phyloP scores from a whole-genome alignment of 345 rosid genomes.

The Acer yangbiense region DNA sequence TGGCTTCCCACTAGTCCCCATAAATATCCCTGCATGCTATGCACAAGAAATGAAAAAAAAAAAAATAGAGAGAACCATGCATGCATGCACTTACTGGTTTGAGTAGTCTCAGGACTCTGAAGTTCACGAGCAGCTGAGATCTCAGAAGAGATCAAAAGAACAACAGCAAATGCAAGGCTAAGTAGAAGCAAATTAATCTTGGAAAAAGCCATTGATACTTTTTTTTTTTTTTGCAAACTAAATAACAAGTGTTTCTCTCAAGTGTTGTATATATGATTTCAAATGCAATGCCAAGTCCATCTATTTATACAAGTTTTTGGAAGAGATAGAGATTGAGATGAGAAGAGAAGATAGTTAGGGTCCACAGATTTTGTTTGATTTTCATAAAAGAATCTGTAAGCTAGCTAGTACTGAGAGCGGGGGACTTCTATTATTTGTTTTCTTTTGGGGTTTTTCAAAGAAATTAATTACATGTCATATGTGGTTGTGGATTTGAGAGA shows the following conservation, averaged over 20 bases:
- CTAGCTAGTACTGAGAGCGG: too few relatives aligned
- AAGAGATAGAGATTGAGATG: background rate
- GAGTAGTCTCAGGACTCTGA: background rate
- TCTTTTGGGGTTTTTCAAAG: too few relatives aligned
- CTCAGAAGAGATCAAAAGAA: conserved; percentile 26
- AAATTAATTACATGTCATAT: too few relatives aligned
- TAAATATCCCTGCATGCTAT: too few relatives aligned
- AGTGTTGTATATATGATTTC: background rate
- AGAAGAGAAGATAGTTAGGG: background rate
- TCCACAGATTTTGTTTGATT: background rate
- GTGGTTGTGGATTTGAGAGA: too few relatives aligned
- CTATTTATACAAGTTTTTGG: background rate
- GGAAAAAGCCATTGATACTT: conserved; percentile 16
- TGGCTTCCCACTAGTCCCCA: too few relatives aligned
- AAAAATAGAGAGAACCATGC: too few relatives aligned
- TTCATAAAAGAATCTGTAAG: background rate
- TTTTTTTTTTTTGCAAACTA: too few relatives aligned
- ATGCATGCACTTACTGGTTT: conserved; percentile 6
- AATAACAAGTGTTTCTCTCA: too few relatives aligned
- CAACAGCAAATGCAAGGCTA: conserved; percentile 19
- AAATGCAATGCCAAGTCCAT: background rate
- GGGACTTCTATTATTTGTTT: too few relatives aligned
- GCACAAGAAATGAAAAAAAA: too few relatives aligned
- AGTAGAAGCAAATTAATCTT: conserved; percentile 23
- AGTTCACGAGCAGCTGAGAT: conserved; percentile 29